Evolutionary conservation across 306 rosid species (phyloP).

Genomic region (Malus sieversii): DNA sequence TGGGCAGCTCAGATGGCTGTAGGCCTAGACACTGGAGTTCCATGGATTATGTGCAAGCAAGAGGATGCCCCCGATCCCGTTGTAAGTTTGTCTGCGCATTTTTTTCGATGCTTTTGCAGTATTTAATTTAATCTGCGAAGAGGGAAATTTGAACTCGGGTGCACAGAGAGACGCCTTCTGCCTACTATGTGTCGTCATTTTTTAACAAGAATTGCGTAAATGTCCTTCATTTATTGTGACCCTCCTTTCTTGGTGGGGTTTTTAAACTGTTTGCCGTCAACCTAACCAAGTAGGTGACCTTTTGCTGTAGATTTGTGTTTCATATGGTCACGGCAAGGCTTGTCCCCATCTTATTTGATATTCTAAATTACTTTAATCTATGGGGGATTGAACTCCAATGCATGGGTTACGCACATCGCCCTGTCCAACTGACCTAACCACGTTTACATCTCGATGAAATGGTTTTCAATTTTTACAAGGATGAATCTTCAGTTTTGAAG

Average conservation of each 20-base stretch:
- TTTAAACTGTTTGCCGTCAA: constrained; percentile 9
- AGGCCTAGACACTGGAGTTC: constrained; percentile 75
- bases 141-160: no score
- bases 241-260: constrained; percentile 38
- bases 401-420: no score
- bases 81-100: constrained; percentile 31
- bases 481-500: neutral
- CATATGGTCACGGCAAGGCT: neutral
- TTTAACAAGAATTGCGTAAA: constrained; percentile 7
- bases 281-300: constrained; percentile 16
- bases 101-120: neutral
- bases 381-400: no score
- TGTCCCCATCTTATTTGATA: constrained; percentile 2
- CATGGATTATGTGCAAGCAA: constrained; percentile 99
- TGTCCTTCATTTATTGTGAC: constrained; percentile 12
- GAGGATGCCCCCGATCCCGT: constrained; percentile 92
- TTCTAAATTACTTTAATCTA: no score
- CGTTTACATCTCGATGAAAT: neutral
- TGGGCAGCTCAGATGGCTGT: constrained; percentile 98
- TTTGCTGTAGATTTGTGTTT: neutral
- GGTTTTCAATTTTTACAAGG: neutral
- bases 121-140: neutral
- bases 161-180: no score
- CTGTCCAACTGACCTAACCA: neutral
- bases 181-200: constrained; percentile 9